Evolutionary conservation across 2,329 filamentous ascomycete genomes (phyloP), one percentile per base, ranked within the genome.

Genomic region (Trichophaea hybrida): DNA sequence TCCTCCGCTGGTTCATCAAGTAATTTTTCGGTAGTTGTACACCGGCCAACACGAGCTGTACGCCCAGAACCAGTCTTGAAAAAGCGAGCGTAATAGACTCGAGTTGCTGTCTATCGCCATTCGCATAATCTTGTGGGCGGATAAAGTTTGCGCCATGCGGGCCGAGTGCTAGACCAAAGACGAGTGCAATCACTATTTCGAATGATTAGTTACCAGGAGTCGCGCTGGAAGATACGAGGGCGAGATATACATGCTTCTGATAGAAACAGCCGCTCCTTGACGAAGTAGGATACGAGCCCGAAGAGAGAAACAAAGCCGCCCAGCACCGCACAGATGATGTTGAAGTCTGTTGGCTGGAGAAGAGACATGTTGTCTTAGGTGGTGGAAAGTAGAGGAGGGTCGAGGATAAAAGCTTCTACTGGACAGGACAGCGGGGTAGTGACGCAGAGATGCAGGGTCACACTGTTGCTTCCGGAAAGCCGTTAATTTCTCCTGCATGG

Each of bases 301-400:
- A 94, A 96, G n/a, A 94, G 67, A 0, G 87, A 88, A 63, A 96
- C 83, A 74, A 94, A 96, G 1, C 87, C 90, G 12, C 90, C 90
- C 10, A 85, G 73, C 6, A 87, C 80, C 57, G 86, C 84, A 70
- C 87, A 82, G 58, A 89, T 80, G 65, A 93, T 85, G 73, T 94
- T 94, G 77, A 94, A 94, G 71, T 89, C 85, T 32, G 53, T 56
- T 8, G 15, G 17, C 32, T 54, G 24, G 10, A 54, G 34, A 1
- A 50, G 38, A 43, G 38, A 43, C 38, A 43, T 43, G 38, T 2
- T 10, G 38, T 10, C 4, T 10, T 15, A 15, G n/a, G 38, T 10
- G 38, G 38, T 10, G 38, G 38, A 10, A 10, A 10, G 10, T 43
- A 2, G 38, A 43, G 38, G 38, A 43, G 38, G n/a, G n/a, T 15